Conservation (phyloP, 768 basidiomycete genomes). For the Russula virescens region DNA sequence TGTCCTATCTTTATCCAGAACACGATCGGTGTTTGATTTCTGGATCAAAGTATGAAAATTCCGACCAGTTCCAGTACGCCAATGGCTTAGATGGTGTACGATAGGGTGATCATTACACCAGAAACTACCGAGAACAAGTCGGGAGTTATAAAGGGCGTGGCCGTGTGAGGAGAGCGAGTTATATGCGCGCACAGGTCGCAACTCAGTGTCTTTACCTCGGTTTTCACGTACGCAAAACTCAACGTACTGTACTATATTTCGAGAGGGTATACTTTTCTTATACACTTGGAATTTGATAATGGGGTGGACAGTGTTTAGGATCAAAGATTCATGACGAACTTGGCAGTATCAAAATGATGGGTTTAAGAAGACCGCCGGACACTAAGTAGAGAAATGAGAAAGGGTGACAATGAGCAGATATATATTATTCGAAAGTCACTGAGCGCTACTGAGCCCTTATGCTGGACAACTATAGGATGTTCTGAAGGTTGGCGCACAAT, state of each 20-base stretch:
- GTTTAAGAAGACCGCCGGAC: no score
- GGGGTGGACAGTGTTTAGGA: no score
- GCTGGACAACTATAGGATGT: no score
- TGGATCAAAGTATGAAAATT: conserved; percentile 63
- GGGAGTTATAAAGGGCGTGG: not conserved
- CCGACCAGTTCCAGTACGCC: conserved; percentile 76
- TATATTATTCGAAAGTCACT: not conserved
- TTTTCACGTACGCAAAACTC: no score
- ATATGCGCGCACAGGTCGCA: not conserved
- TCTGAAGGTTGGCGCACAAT: no score
- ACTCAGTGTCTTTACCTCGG: not conserved
- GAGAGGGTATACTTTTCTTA: not conserved
- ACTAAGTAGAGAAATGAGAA: no score
- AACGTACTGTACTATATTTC: not conserved
- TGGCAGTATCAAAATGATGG: no score
- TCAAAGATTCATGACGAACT: no score
- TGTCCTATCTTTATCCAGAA: conserved; percentile 6
- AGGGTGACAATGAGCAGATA: not conserved
- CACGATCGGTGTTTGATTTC: not conserved
- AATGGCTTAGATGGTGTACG: conserved; percentile 36
- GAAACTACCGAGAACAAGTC: not conserved
- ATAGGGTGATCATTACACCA: not conserved
- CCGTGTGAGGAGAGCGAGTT: not conserved
- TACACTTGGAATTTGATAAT: not conserved
- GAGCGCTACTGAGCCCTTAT: no score